phyloP scores from a whole-genome alignment of 257 asterid genomes.

The Nicotiana otophora region DNA sequence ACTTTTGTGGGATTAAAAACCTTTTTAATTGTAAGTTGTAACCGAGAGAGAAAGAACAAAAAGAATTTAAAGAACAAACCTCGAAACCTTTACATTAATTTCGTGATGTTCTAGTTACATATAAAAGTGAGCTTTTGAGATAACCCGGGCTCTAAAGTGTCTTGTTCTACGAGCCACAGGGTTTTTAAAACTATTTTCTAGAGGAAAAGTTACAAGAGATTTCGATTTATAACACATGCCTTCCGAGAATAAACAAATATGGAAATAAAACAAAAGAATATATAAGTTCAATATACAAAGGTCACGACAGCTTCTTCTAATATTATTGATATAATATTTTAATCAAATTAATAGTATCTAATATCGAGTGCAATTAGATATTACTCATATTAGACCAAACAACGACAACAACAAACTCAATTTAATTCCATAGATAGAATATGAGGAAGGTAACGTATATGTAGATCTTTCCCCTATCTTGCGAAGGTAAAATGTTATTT shows the following conservation, averaged over 20 bases:
- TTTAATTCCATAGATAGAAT: too few species aligned
- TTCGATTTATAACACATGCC: background rate
- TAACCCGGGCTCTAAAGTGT: background rate
- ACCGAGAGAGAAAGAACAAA: too few species aligned
- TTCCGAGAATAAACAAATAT: background rate
- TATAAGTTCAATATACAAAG: background rate
- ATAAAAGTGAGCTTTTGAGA: background rate
- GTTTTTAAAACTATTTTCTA: background rate
- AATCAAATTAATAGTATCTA: too few species aligned
- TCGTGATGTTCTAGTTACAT: constrained; percentile 7
- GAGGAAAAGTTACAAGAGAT: background rate
- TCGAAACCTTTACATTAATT: background rate
- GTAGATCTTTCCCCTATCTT: too few species aligned
- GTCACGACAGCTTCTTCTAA: background rate
- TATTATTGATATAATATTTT: too few species aligned
- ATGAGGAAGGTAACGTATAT: too few species aligned
- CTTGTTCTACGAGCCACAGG: constrained; percentile 14
- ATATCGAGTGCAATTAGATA: too few species aligned
- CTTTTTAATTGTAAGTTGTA: background rate
- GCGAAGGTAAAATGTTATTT: too few species aligned
- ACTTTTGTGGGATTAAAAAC: background rate
- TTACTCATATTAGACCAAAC: too few species aligned
- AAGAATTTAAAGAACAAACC: background rate
- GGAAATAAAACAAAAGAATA: too few species aligned
- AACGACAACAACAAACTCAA: too few species aligned